A percentile compares a stretch with the other conserved stretches of the same genome.
Evolutionary conservation across 768 basidiomycete genomes (phyloP).

Genomic region (Imleria badia): DNA sequence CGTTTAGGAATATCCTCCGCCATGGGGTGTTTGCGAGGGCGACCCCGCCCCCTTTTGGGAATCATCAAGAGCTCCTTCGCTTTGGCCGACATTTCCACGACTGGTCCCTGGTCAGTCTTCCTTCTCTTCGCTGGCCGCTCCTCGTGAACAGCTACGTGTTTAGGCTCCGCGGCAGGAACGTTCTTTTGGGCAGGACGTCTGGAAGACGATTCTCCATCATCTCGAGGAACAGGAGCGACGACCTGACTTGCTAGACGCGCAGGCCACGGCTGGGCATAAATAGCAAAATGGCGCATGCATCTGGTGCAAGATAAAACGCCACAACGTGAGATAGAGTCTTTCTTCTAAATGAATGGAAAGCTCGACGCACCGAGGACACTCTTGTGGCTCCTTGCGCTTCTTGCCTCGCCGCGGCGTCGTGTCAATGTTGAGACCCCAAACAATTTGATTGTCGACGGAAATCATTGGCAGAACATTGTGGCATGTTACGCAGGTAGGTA

Average conservation of each 20-base stretch:
- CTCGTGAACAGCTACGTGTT: conserved; percentile 45
- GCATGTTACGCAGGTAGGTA: conserved; percentile 75
- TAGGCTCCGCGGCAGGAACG: conserved; percentile 52
- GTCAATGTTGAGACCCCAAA: conserved; percentile 66
- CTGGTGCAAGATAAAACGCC: conserved; percentile 37
- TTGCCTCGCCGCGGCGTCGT: conserved; percentile 42
- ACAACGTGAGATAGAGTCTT: conserved; percentile 13
- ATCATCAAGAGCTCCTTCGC: conserved; percentile 33
- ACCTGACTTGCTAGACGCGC: conserved; percentile 51
- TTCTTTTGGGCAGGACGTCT: conserved; percentile 53
- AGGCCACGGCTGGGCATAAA: conserved; percentile 74
- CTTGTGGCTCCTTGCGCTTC: conserved; percentile 62
- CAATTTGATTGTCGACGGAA: conserved; percentile 68
- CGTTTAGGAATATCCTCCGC: conserved; percentile 32
- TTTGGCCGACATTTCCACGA: conserved; percentile 33
- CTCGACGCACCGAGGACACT: conserved; percentile 66
- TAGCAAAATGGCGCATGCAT: conserved; percentile 78
- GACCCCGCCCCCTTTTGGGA: conserved; percentile 34
- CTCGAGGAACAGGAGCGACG: conserved; percentile 46
- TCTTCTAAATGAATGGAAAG: conserved; percentile 24
- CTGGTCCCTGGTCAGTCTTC: conserved; percentile 41
- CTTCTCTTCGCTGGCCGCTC: conserved; percentile 48
- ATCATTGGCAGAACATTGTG: conserved; percentile 72
- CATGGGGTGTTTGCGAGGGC: conserved; percentile 36
- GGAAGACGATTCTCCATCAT: conserved; percentile 40